Percentiles rank a stretch among this genome's conserved stretches.
Evolutionary conservation across 1,284 basidiomycete genomes (phyloP).

Genomic region (Tilletia caries): DNA sequence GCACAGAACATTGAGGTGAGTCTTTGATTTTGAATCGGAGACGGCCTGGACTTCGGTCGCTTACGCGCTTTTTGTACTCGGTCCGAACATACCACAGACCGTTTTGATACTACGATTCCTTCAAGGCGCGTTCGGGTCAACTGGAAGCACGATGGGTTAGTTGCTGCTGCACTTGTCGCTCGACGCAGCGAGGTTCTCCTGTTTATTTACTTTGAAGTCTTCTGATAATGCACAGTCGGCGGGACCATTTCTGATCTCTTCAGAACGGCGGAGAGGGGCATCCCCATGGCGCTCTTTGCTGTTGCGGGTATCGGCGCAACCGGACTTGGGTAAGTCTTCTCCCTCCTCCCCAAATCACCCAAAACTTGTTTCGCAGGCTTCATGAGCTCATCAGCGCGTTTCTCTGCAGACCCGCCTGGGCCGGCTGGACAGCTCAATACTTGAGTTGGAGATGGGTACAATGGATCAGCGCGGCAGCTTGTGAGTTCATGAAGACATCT

Average conservation of each 20-base stretch:
- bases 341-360: conserved; percentile 3
- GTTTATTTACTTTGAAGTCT: neutral
- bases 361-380: conserved; percentile 33
- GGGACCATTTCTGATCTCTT: conserved; percentile 61
- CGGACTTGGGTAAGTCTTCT: neutral
- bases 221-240: conserved; percentile 59
- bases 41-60: too few species aligned
- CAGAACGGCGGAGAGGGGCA: conserved; percentile 56
- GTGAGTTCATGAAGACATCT: conserved; percentile 61
- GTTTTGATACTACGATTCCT: conserved; percentile 68
- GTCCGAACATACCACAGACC: too few species aligned
- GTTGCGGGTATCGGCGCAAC: neutral
- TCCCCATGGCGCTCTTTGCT: conserved; percentile 68
- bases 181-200: too few species aligned
- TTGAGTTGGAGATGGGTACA: conserved; percentile 77
- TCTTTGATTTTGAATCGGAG: too few species aligned
- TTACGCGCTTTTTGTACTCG: too few species aligned
- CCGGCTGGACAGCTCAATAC: conserved; percentile 67
- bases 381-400: too few species aligned
- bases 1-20: conserved; percentile 61
- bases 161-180: too few species aligned
- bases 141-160: conserved; percentile 63
- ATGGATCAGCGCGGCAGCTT: conserved; percentile 59
- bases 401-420: conserved; percentile 63
- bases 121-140: conserved; percentile 64